A percentile compares a stretch with the other conserved stretches of the same genome.
Conservation (phyloP, 2,329 filamentous ascomycete species). For the Claviceps humidiphila region DNA sequence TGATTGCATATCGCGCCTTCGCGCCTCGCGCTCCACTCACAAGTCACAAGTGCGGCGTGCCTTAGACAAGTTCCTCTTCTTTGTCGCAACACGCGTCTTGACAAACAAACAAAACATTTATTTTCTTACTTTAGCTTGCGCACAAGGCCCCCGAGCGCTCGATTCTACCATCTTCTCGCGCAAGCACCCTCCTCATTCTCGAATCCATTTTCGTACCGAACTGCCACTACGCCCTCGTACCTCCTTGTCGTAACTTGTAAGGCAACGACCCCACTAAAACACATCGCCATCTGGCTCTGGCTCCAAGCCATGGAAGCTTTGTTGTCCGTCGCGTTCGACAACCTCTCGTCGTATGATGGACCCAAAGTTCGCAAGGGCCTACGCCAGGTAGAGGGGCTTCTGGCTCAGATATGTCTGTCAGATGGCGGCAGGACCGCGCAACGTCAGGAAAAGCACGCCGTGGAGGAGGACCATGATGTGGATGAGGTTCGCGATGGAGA, state of each 20-base stretch:
- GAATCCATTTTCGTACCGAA: background rate
- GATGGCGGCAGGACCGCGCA: constrained; percentile 11
- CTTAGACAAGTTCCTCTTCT: background rate
- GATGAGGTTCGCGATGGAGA: background rate
- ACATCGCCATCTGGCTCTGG: background rate
- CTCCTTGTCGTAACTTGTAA: too few species aligned
- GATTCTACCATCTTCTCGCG: background rate
- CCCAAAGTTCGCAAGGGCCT: constrained; percentile 86
- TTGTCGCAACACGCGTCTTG: background rate
- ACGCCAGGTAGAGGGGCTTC: constrained; percentile 82
- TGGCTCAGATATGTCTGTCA: constrained; percentile 87
- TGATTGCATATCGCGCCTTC: too few species aligned
- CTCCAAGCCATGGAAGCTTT: constrained; percentile 65
- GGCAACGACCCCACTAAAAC: background rate
- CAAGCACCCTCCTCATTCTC: background rate
- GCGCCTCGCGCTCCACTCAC: too few species aligned
- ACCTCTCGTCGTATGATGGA: constrained; percentile 83
- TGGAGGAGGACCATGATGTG: background rate
- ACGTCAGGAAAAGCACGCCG: background rate
- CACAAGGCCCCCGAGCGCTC: background rate
- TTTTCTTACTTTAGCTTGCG: background rate
- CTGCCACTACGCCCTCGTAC: too few species aligned
- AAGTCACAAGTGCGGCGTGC: too few species aligned
- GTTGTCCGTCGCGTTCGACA: constrained; percentile 87
- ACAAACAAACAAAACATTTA: background rate